Conservation (phyloP, 495 filamentous ascomycete species). For the Tuber calosporum region DNA sequence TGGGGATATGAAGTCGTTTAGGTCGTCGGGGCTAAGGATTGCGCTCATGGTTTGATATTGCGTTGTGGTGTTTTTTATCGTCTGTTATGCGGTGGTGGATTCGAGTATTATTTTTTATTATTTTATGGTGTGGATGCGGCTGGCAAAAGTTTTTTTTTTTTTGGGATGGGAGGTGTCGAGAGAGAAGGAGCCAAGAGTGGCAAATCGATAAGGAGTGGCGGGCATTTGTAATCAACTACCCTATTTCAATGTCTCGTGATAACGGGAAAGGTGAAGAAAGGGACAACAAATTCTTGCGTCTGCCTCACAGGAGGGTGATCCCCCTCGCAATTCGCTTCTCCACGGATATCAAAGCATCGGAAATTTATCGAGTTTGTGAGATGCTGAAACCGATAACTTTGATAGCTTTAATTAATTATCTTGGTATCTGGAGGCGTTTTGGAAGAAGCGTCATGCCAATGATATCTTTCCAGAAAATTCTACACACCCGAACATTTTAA, state of each 20-base stretch:
- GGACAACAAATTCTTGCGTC: neutral
- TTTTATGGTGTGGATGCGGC: neutral
- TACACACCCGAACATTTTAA: neutral
- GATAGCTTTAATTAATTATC: neutral
- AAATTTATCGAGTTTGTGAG: neutral
- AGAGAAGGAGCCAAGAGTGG: neutral
- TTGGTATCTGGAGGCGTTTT: neutral
- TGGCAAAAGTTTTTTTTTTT: neutral
- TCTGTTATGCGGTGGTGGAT: neutral
- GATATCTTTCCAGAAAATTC: conserved; percentile 1
- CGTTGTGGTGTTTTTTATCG: conserved; percentile 2
- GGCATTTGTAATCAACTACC: neutral
- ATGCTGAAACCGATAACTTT: neutral
- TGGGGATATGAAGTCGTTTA: conserved; percentile 98
- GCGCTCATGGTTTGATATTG: conserved; percentile 64
- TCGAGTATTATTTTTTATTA: neutral
- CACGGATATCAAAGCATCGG: neutral
- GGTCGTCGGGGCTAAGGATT: conserved; percentile 88
- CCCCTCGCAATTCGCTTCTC: neutral
- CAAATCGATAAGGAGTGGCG: neutral
- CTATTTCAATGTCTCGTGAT: neutral
- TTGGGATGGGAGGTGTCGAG: neutral
- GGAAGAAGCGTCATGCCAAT: neutral
- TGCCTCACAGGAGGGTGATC: neutral
- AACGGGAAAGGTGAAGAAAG: neutral